Evolutionary conservation across 352 stramenopile genomes (phyloP), one percentile per base, ranked within the genome.

Genomic region (Phytopythium litorale): DNA sequence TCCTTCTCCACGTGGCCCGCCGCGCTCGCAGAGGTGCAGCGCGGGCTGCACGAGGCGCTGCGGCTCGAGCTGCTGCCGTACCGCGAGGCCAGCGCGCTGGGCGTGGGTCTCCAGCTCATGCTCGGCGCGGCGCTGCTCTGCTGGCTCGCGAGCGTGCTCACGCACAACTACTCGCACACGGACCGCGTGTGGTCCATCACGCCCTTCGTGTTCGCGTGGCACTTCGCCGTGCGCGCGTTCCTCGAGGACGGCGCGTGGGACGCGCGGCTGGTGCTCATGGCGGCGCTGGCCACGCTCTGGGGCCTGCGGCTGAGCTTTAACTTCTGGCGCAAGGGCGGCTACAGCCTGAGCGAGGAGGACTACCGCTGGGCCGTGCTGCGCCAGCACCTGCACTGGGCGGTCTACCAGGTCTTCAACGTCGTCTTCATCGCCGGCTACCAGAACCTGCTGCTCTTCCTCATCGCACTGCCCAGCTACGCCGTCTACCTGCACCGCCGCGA

Each of bases 151-250:
- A 90, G 81, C 63, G 72, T 88, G 52, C 35, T 85, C 52, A 96
- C 89, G n/a, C 67, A 71, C 64, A 98, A 98, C 66, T 92, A 94
- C 67, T 96, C 83, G 61, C 89, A 97, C 79, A 89, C 91, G 0
- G 93, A 98, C 58, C 96, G 96, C n/a, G 38, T 98, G 45, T 98
- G 93, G 93, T 96, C 82, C 25, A 88, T 98, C 59, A 83, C 83
- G 56, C 93, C 93, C 15, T 69, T 84, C 52, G 40, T 96, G 1
- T 98, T 97, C 65, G 76, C 84, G 18, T 97, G 88, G 87, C 81
- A 92, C 62, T 88, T 90, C 48, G 75, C 75, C 13, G 75, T 70
- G 61, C 79, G 77, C 49, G 77, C 75, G n/a, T 82, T 63, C 45
- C n/a, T 88, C 4, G 59, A 70, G 7, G 89, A 97, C 45, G 68